Conservation (phyloP, 2,329 filamentous ascomycete genomes). For the Paraphoma chrysanthemicola region DNA sequence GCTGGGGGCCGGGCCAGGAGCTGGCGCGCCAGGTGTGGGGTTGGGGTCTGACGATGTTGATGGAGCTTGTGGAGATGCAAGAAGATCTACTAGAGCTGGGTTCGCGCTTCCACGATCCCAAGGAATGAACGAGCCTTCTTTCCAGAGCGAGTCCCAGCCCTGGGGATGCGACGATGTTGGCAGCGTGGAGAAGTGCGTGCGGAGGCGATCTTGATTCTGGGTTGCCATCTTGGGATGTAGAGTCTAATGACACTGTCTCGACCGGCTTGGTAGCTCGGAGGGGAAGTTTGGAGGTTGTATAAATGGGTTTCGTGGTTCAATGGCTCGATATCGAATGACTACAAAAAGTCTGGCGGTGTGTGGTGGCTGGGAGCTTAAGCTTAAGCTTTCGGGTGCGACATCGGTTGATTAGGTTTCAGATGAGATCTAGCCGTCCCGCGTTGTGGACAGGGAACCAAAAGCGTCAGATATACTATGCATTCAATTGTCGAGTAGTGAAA, state of each 20-base stretch:
- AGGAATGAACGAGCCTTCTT: constrained; percentile 58
- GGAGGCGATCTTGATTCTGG: constrained; percentile 47
- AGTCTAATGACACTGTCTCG: too few relatives aligned
- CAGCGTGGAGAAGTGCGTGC: constrained; percentile 53
- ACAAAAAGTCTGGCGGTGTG: not conserved
- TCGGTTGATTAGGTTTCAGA: not conserved
- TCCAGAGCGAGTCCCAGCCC: constrained; percentile 66
- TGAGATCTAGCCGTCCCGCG: not conserved
- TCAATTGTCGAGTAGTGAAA: not conserved
- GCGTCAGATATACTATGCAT: not conserved
- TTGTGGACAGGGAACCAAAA: not conserved
- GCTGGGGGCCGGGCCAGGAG: not conserved
- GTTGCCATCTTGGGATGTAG: constrained; percentile 20
- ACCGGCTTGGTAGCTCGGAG: not conserved
- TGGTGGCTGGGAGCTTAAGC: not conserved
- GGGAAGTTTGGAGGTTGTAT: not conserved
- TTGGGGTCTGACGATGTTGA: constrained; percentile 16
- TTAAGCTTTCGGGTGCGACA: not conserved
- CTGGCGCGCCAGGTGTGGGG: constrained; percentile 24
- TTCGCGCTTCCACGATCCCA: constrained; percentile 68
- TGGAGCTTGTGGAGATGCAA: constrained; percentile 40
- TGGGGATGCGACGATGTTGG: constrained; percentile 48
- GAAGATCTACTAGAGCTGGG: constrained; percentile 64
- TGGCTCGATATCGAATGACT: not conserved
- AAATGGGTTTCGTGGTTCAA: not conserved